A percentile compares a stretch with the other conserved stretches of the same genome.
These are phyloP conservation scores for Mycena galericulata DNA, from an alignment of 768 basidiomycete species.

Conservation along the genomic window DNA sequence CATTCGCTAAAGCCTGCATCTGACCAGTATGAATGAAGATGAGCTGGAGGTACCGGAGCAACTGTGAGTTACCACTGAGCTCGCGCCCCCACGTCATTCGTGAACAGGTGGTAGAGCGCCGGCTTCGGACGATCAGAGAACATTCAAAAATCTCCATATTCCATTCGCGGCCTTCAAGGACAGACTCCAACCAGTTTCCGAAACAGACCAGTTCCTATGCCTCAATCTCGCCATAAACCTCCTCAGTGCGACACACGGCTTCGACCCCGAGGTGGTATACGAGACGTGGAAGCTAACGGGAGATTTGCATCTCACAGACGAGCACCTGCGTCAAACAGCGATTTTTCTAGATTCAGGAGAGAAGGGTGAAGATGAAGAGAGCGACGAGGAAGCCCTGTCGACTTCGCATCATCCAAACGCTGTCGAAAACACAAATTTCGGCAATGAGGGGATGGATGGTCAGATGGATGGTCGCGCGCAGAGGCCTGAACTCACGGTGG, in stretches of 20 bases:
- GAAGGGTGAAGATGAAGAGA: neutral
- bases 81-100: no score
- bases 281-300: constrained; percentile 12
- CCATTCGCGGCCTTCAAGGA: neutral
- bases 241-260: neutral
- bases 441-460: no score
- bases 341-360: neutral
- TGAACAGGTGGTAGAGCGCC: neutral
- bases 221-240: constrained; percentile 8
- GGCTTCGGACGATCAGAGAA: neutral
- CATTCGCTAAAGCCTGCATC: neutral
- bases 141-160: neutral
- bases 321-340: neutral
- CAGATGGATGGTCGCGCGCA: neutral
- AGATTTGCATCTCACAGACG: constrained; percentile 5
- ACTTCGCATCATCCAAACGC: no score
- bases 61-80: no score
- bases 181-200: neutral
- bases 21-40: no score
- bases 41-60: no score
- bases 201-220: neutral
- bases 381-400: neutral
- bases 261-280: constrained; percentile 2
- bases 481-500: neutral
- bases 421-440: no score